A percentile compares a stretch with the other conserved stretches of the same genome.
Evolutionary conservation across 129 eudicot genomes (phyloP).

Genomic region (Silybum marianum): DNA sequence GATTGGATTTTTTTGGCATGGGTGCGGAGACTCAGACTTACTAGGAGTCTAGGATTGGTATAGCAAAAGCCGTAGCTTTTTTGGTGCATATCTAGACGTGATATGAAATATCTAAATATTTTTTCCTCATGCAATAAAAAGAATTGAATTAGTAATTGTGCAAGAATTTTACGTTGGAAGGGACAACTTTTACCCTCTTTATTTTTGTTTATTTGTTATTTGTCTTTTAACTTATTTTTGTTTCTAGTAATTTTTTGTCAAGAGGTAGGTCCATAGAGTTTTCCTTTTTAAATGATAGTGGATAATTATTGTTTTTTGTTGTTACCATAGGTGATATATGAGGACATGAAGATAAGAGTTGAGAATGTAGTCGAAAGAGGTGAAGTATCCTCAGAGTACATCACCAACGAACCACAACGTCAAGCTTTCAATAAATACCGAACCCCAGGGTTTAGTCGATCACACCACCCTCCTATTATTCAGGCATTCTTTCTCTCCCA

Average conservation of each 20-base stretch:
- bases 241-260: too few species aligned
- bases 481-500: conserved; percentile 40
- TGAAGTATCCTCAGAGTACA: conserved; percentile 36
- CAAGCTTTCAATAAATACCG: conserved; percentile 48
- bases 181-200: neutral
- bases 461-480: conserved; percentile 65
- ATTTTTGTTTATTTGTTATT: too few species aligned
- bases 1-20: too few species aligned
- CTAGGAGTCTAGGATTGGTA: too few species aligned
- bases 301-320: neutral
- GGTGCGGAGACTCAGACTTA: too few species aligned
- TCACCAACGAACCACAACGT: conserved; percentile 30
- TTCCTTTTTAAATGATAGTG: neutral
- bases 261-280: too few species aligned
- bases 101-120: too few species aligned
- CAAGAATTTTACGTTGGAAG: neutral
- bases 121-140: neutral
- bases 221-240: neutral
- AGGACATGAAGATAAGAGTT: conserved; percentile 46
- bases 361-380: conserved; percentile 62
- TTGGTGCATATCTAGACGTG: neutral
- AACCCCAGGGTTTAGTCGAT: conserved; percentile 46
- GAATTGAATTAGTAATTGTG: neutral
- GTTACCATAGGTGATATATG: conserved; percentile 26
- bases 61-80: too few species aligned